Evolutionary conservation across 2,329 filamentous ascomycete genomes (phyloP), one percentile per base, ranked within the genome.

Genomic region (Endoconidiophora polonica): DNA sequence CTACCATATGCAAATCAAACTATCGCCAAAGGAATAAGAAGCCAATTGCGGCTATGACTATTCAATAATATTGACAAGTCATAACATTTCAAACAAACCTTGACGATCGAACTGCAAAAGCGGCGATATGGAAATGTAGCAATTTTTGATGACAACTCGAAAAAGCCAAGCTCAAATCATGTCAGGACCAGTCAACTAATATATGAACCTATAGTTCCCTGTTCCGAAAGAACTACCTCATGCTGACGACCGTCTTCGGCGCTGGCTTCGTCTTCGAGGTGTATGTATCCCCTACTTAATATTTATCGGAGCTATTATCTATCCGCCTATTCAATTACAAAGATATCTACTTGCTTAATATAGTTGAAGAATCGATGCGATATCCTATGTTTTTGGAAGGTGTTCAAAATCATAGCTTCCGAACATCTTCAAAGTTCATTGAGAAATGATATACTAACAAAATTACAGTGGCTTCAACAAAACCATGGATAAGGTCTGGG

Each of bases 201-300:
- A 43, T 38, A 47, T 45, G 33, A 37, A 37, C 18, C 20, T 55
- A 57, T 68, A 96, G 91, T 73, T 68, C 78, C 62, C 62, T 96
- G 59, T 81, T 96, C 74, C 81, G 83, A 67, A 81, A 76, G 65
- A 98, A 98, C 74, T 82, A 76, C 60, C 73, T 83, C 65, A 94
- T 94, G 78, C 73, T 98, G 61, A 81, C 78, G 58, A 75, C 79
- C 57, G 84, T 98, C 63, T 98, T 98, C 66, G 76, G 72, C 58
- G 75, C 79, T 58, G 90, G 88, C 58, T 98, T 98, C 64, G 85
- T 75, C 56, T 87, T 94, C 64, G 86, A 96, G 73, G 76, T 98
- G 91, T 98, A 78, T 63, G 85, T 69, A 56, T 4, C 29, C 33
- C 26, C n/a, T 12, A 33, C 12, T 12, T 9, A 1, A 2, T 33